A percentile compares a stretch with the other conserved stretches of the same genome.
These are phyloP conservation scores for Capsella bursapastoris DNA, from an alignment of 345 rosid genomes.

Conservation along the genomic window DNA sequence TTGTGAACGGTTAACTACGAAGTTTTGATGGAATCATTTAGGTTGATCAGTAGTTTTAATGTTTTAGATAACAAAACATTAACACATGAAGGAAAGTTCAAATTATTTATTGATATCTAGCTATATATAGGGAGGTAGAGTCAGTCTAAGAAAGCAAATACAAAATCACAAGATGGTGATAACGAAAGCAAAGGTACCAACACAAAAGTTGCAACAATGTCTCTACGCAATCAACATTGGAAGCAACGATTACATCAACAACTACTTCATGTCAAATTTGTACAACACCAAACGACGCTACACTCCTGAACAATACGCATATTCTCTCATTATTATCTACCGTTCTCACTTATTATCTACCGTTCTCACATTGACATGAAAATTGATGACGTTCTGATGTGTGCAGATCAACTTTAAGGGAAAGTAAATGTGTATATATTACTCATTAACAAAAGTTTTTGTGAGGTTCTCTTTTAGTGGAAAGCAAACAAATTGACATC, in stretches of 20 bases:
- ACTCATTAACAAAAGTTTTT: not conserved
- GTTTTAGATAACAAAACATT: not conserved
- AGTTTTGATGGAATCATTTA: not conserved
- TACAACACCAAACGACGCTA: conserved; percentile 32
- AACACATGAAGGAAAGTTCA: not conserved
- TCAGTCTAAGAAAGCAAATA: conserved; percentile 50
- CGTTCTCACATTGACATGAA: conserved; percentile 15
- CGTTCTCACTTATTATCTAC: conserved; percentile 32
- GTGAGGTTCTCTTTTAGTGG: not conserved
- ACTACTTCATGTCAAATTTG: conserved; percentile 51
- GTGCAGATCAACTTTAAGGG: not conserved
- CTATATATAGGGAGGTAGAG: conserved; percentile 51
- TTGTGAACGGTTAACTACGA: too few relatives aligned
- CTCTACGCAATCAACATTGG: conserved; percentile 52
- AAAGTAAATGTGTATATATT: not conserved
- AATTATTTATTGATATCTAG: not conserved
- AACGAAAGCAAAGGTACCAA: conserved; percentile 33
- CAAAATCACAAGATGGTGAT: conserved; percentile 45
- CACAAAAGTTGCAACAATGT: conserved; percentile 47
- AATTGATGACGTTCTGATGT: not conserved
- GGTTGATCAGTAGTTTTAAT: not conserved
- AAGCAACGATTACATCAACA: conserved; percentile 55
- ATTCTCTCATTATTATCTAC: conserved; percentile 33
- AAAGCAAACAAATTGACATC: not conserved
- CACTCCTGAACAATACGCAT: conserved; percentile 36